Percentiles rank a stretch among this genome's conserved stretches.
These are phyloP conservation scores for Spathaspora hagerdaliae DNA, from an alignment of 805 yeast species.

Conservation along the genomic window DNA sequence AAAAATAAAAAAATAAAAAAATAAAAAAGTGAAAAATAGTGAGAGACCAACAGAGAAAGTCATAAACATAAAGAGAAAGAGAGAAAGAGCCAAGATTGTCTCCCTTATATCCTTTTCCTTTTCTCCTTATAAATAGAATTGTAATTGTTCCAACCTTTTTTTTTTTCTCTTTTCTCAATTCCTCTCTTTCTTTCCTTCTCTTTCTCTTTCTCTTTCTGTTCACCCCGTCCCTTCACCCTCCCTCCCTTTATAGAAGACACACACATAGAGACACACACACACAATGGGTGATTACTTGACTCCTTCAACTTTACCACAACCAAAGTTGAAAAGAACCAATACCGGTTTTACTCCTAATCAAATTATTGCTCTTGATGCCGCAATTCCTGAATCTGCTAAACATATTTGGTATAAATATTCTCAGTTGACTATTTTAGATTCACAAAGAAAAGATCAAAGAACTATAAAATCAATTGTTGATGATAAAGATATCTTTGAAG, in stretches of 20 bases:
- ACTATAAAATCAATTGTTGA: conserved; percentile 10
- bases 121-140: no score
- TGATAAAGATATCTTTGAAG: conserved; percentile 54
- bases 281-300: conserved; percentile 26
- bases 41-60: no score
- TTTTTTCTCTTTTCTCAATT: no score
- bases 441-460: conserved; percentile 32
- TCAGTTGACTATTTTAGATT: conserved; percentile 30
- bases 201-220: background rate
- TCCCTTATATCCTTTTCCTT: no score
- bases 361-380: conserved; percentile 74
- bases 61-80: no score
- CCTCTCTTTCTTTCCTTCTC: background rate
- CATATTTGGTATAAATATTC: conserved; percentile 73
- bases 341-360: conserved; percentile 92
- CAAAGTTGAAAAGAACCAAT: conserved; percentile 64
- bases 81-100: no score
- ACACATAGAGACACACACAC: background rate
- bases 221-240: background rate
- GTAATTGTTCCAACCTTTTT: no score
- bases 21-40: no score
- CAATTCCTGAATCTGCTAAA: conserved; percentile 76
- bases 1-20: no score
- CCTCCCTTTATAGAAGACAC: background rate
- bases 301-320: conserved; percentile 35